Conservation (phyloP, 208 protist species). For the Leishmania mexicana region DNA sequence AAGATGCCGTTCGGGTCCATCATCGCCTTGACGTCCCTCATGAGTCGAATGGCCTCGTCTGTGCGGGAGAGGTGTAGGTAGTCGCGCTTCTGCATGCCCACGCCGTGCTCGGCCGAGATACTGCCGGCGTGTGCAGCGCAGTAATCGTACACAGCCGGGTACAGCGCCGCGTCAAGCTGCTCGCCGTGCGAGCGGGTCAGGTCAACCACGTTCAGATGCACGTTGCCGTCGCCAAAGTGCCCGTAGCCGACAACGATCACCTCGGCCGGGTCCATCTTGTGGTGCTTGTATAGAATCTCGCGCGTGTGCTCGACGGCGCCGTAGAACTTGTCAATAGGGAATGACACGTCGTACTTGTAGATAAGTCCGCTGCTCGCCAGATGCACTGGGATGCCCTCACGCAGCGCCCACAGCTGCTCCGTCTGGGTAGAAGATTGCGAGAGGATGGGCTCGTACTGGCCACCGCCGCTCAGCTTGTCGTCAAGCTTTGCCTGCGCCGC, state of each 20-base stretch:
- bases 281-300: slow-evolving; percentile 54
- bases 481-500: slow-evolving; percentile 43
- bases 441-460: slow-evolving; percentile 54
- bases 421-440: slow-evolving; percentile 64
- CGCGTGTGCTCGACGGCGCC: slow-evolving; percentile 77
- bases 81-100: slow-evolving; percentile 91
- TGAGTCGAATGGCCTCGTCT: slow-evolving; percentile 73
- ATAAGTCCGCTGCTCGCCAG: slow-evolving; percentile 55
- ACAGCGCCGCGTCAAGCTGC: slow-evolving; percentile 51
- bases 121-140: slow-evolving; percentile 72
- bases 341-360: slow-evolving; percentile 85
- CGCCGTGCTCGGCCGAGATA: slow-evolving; percentile 96
- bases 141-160: slow-evolving; percentile 77
- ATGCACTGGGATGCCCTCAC: slow-evolving; percentile 72
- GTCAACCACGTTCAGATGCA: slow-evolving; percentile 96
- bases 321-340: slow-evolving; percentile 85
- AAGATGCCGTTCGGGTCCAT: slow-evolving; percentile 97
- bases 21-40: slow-evolving; percentile 87
- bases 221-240: slow-evolving; percentile 97
- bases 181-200: slow-evolving; percentile 48
- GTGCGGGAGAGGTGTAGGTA: slow-evolving; percentile 87
- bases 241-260: slow-evolving; percentile 93
- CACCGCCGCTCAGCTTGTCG: slow-evolving; percentile 40
- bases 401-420: slow-evolving; percentile 64
- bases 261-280: slow-evolving; percentile 57